Conservation (phyloP, 345 rosid species). For the Eucalyptus erythrocorys region DNA sequence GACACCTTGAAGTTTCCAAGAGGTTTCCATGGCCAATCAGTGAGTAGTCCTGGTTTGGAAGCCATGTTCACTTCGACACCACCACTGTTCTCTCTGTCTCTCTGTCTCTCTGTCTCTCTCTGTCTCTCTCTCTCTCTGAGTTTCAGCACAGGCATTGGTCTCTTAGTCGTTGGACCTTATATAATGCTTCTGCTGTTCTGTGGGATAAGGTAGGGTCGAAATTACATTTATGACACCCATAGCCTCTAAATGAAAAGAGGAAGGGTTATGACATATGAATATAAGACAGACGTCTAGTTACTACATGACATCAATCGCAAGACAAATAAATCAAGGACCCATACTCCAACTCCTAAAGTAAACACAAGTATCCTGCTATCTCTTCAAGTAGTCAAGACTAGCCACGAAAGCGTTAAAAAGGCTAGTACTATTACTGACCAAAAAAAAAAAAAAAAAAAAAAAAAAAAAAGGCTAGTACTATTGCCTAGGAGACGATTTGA, state of each 20-base stretch:
- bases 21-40: constrained; percentile 61
- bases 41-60: constrained; percentile 47
- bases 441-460: too few species aligned
- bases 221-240: background rate
- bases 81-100: background rate
- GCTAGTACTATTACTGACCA: too few species aligned
- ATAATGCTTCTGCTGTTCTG: background rate
- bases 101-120: background rate
- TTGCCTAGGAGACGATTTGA: too few species aligned
- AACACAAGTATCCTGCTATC: too few species aligned
- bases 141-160: background rate
- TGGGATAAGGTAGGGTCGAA: background rate
- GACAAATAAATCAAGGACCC: background rate
- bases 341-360: background rate
- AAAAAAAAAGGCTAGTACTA: too few species aligned
- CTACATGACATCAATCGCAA: background rate
- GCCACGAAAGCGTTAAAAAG: too few species aligned
- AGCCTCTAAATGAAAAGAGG: too few species aligned
- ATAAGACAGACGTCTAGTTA: too few species aligned
- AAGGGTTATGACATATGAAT: background rate
- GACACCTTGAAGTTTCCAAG: constrained; percentile 53
- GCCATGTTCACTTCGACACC: constrained; percentile 23
- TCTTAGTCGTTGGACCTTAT: background rate
- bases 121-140: background rate
- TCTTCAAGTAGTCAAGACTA: too few species aligned